phyloP scores from a whole-genome alignment of 1,284 basidiomycete genomes.

The Trichosporon sp. region DNA sequence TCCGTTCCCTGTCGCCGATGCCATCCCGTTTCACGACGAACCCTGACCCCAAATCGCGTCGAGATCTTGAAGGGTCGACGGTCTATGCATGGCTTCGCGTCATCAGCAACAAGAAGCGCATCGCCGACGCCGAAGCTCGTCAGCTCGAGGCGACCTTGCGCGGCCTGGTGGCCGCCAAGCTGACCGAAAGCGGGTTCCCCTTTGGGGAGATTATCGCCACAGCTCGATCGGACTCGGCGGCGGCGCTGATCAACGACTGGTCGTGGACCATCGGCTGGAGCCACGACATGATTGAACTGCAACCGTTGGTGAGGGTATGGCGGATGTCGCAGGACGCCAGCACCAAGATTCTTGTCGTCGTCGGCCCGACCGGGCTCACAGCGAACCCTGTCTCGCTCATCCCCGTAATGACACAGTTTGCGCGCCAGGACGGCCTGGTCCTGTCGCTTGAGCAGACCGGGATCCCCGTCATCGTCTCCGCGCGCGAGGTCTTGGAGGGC shows the following conservation, averaged over 20 bases:
- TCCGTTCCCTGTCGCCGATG: background rate
- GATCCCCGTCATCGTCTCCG: background rate
- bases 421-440: background rate
- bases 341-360: background rate
- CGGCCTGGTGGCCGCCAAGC: background rate
- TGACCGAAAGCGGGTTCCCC: no score
- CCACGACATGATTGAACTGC: no score
- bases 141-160: background rate
- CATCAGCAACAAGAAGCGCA: background rate
- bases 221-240: no score
- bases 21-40: background rate
- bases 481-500: background rate
- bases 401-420: background rate
- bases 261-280: no score
- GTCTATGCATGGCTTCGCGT: background rate
- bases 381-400: background rate
- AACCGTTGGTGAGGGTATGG: background rate
- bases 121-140: background rate
- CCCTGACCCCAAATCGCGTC: background rate
- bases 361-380: background rate
- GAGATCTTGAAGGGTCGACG: background rate
- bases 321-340: background rate
- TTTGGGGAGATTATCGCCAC: background rate
- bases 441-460: background rate
- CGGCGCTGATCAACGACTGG: no score